A percentile compares a stretch with the other conserved stretches of the same genome.
Evolutionary conservation across 2,329 filamentous ascomycete genomes (phyloP).

Genomic region (Trichoderma polysporum): DNA sequence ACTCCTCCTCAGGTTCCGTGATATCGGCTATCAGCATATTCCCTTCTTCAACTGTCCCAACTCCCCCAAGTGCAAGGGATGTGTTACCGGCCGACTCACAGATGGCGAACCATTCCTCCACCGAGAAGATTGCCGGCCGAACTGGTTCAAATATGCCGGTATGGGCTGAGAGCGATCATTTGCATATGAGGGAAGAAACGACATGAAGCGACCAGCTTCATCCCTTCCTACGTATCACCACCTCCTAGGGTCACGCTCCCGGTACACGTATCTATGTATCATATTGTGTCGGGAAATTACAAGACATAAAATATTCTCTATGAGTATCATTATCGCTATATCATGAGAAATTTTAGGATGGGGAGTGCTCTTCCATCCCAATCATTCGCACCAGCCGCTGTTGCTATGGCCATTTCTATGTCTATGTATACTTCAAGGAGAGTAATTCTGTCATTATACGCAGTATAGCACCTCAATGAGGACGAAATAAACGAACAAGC

Average conservation of each 20-base stretch:
- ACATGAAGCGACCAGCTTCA: neutral
- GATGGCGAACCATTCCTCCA: slow-evolving; percentile 84
- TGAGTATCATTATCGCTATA: neutral
- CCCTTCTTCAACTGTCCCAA: slow-evolving; percentile 99
- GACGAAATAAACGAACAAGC: neutral
- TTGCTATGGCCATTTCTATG: neutral
- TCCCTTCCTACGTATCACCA: neutral
- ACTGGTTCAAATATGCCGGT: slow-evolving; percentile 95
- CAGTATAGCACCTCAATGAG: neutral
- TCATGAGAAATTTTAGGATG: neutral
- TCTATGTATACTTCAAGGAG: neutral
- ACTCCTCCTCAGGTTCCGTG: slow-evolving; percentile 76
- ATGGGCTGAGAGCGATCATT: slow-evolving; percentile 57
- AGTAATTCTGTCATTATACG: neutral
- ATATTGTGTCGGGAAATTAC: neutral
- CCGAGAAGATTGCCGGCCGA: slow-evolving; percentile 89
- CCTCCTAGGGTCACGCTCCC: neutral
- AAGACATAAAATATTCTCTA: neutral
- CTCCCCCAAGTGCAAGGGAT: slow-evolving; percentile 87
- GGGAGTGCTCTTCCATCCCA: neutral
- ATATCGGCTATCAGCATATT: slow-evolving; percentile 97
- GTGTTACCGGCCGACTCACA: slow-evolving; percentile 81
- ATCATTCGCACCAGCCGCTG: neutral
- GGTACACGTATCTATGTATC: neutral
- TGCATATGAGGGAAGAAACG: neutral